Base-by-base conservation (phyloP, 805 yeast species). In the Candida krabiensis region DNA sequence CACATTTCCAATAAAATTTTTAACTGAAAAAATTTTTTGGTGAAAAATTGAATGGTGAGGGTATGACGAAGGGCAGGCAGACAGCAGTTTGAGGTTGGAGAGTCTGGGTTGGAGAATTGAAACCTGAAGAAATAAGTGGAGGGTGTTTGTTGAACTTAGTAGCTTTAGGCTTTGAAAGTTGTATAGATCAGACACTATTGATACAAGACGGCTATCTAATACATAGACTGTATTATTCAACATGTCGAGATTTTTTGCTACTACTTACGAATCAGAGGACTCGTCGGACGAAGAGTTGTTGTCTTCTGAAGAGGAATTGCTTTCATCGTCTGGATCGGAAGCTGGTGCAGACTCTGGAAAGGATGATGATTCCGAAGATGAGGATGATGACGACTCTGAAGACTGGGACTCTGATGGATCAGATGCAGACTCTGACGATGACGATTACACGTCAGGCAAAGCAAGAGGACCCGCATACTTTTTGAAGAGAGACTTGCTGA, bases 161-260 rank as follows among this genome's bases (percentile, higher is more conserved):
- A n/a, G n/a, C n/a, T n/a, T n/a, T n/a, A n/a, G n/a, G n/a, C n/a
- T n/a, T n/a, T n/a, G n/a, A n/a, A n/a, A n/a, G n/a, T n/a, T n/a
- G n/a, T n/a, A n/a, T n/a, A n/a, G n/a, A n/a, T n/a, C n/a, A n/a
- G n/a, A n/a, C n/a, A n/a, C n/a, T n/a, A n/a, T n/a, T n/a, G n/a
- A n/a, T n/a, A n/a, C 37, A 18, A 21, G 13, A 26, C 37, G 12
- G 29, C 18, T n/a, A 15, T 17, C 17, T 19, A 22, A 25, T 32
- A 21, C 13, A 13, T 14, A 27, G 28, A 23, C 35, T 33, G 37
- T 33, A 24, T 19, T 14, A 24, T 29, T 26, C 34, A 40, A 28
- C 21, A 89, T 89, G 96, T 88, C 98, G 54, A 86, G 96, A 70
- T 91, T 93, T 77, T 93, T 93, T 72, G 80, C 80, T 38, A 67